These are phyloP conservation scores for Cynara cardunculus DNA, from an alignment of 129 eudicot genomes.

Conservation along the genomic window DNA sequence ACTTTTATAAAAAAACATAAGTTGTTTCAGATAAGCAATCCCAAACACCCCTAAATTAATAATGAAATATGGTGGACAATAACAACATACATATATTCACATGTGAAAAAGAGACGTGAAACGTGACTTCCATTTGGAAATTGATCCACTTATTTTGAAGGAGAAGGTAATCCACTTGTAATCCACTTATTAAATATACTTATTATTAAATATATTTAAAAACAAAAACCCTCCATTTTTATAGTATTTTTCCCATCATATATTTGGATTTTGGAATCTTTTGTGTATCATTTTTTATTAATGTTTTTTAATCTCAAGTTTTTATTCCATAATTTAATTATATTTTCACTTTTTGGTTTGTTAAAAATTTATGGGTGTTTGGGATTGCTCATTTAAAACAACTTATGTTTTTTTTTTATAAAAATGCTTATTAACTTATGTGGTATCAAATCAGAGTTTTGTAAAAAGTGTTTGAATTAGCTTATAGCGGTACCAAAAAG, in stretches of 20 bases:
- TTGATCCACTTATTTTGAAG: not conserved
- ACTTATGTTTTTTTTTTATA: no score
- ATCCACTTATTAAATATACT: not conserved
- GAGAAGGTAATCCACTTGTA: not conserved
- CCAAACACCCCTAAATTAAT: no score
- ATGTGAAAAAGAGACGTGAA: not conserved
- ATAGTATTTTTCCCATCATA: not conserved
- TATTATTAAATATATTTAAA: not conserved
- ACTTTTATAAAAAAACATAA: no score
- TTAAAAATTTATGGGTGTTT: no score
- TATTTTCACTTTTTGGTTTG: no score
- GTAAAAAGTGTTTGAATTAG: no score
- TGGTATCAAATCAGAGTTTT: no score
- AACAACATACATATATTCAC: not conserved
- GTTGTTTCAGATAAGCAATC: no score
- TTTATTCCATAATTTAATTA: no score
- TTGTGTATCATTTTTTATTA: not conserved
- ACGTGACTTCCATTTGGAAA: not conserved
- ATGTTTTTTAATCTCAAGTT: not conserved
- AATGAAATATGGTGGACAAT: not conserved
- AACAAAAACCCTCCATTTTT: not conserved
- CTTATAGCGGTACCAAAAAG: no score
- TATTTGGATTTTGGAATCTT: not conserved
- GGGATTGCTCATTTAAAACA: no score
- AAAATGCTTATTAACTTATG: no score